Evolutionary conservation across 1,139 yeast genomes (phyloP), one percentile per base, ranked within the genome.

Genomic region (Keqinozyma sinolaborantium): DNA sequence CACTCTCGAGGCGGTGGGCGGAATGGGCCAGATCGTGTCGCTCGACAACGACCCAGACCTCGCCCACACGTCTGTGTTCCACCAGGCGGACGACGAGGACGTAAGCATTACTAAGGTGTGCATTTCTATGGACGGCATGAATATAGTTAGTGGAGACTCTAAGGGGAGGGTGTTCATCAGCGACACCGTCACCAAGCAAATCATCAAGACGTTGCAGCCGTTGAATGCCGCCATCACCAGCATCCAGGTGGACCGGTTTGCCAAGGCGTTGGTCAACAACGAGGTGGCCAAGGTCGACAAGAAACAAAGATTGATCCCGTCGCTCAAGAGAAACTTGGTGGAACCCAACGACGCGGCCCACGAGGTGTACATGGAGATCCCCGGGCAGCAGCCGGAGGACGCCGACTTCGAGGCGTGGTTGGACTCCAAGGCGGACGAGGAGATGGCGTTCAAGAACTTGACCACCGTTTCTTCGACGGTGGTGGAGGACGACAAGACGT

Each of bases 121-220:
- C 2, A 56, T 86, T 3, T 79, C 90, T 1, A 64, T 83, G 48
- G 97, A 92, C 50, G 96, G 94, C 3, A 78, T 90, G 14, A 56
- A 64, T 27, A 49, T 92, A 7, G 62, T 84, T 2, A 77, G 90
- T 7, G 97, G 97, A 14, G 95, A 86, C 51, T 58, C 69, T 0
- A 51, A 52, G 13, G 97, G 97, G 2, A 67, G 75, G 24, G 77
- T 86, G 1, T 72, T 73, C 31, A 72, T 82, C 0, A 72, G 84
- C 48, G 97, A 90, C 53, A 67, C 83, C 6, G 76, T 78, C 5
- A 82, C 96, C 2, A 77, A 77, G 47, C 97, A 92, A 60, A 79
- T 84, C 14, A 64, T 80, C 16, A 79, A 80, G 47, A 73, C 79
- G 16, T 67, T 83, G 41, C 77, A 80, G 34, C 75, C 79, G 15